phyloP scores from a whole-genome alignment of 2,329 filamentous ascomycete genomes.

The Cryphonectria nitschkei region DNA sequence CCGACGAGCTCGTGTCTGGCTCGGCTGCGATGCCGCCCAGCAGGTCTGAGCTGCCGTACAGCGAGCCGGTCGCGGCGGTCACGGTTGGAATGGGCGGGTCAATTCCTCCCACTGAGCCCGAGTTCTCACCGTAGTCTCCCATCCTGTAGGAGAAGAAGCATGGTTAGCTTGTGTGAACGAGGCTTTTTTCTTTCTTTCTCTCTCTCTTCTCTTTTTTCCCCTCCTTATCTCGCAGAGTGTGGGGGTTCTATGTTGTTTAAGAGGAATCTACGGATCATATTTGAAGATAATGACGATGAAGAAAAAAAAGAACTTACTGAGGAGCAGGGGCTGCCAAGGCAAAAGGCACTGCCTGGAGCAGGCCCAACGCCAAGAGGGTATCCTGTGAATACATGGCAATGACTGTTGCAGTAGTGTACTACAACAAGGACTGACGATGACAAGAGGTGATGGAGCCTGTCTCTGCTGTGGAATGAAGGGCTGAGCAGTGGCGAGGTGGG shows the following conservation, averaged over 20 bases:
- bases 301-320: slow-evolving; percentile 16
- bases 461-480: not conserved
- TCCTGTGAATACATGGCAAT: slow-evolving; percentile 18
- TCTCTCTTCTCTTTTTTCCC: too few species aligned
- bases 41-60: slow-evolving; percentile 45
- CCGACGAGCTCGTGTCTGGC: slow-evolving; percentile 39
- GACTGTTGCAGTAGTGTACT: not conserved
- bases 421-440: not conserved
- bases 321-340: slow-evolving; percentile 19
- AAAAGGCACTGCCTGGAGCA: slow-evolving; percentile 24
- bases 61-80: slow-evolving; percentile 42
- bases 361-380: slow-evolving; percentile 8
- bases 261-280: too few species aligned
- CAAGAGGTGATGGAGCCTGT: not conserved
- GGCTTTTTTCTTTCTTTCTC: too few species aligned
- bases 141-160: slow-evolving; percentile 36
- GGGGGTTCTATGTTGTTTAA: too few species aligned
- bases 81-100: slow-evolving; percentile 43
- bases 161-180: too few species aligned
- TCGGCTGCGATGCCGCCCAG: slow-evolving; percentile 45
- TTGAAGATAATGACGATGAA: too few species aligned
- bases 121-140: slow-evolving; percentile 46
- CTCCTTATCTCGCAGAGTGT: too few species aligned
- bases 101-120: slow-evolving; percentile 46
- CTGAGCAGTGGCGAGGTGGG: not conserved